These are phyloP conservation scores for Strobilomyces dryophilus DNA, from an alignment of 768 basidiomycete genomes.

Conservation along the genomic window DNA sequence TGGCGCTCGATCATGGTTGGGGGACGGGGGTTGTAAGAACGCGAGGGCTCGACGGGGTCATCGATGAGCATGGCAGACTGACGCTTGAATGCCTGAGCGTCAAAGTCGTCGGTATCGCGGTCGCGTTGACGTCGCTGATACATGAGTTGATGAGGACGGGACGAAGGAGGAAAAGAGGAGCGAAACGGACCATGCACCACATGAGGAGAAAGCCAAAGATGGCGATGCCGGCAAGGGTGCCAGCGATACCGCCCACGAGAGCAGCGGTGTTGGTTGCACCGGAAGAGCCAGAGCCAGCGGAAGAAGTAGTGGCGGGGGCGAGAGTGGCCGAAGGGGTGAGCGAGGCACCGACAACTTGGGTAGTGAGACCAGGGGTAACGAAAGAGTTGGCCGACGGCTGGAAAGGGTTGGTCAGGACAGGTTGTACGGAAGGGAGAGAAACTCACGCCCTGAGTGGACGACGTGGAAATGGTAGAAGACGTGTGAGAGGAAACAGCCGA, in stretches of 20 bases:
- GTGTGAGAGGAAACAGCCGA: slow-evolving; percentile 2
- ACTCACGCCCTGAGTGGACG: slow-evolving; percentile 17
- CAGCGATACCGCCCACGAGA: slow-evolving; percentile 42
- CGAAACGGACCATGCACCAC: slow-evolving; percentile 43
- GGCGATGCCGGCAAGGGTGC: slow-evolving; percentile 41
- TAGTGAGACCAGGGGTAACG: neutral
- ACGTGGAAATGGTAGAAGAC: slow-evolving; percentile 4
- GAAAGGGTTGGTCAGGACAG: neutral
- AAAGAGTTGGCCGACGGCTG: neutral
- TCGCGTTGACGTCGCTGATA: slow-evolving; percentile 42
- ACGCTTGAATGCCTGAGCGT: slow-evolving; percentile 55
- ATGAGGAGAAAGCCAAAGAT: slow-evolving; percentile 37
- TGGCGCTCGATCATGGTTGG: slow-evolving; percentile 63
- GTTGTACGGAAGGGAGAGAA: neutral
- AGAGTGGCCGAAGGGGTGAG: slow-evolving; percentile 1
- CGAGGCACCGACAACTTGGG: neutral
- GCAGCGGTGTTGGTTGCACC: slow-evolving; percentile 30
- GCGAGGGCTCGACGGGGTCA: slow-evolving; percentile 41
- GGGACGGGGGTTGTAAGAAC: slow-evolving; percentile 50
- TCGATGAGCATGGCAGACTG: slow-evolving; percentile 58
- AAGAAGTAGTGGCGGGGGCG: slow-evolving; percentile 22
- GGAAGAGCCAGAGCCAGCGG: slow-evolving; percentile 32
- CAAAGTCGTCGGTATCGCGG: slow-evolving; percentile 41
- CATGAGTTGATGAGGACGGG: slow-evolving; percentile 1
- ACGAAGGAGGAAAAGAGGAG: neutral